phyloP scores from a whole-genome alignment of 2,329 filamentous ascomycete genomes.

The Xenoacremonium recifei region DNA sequence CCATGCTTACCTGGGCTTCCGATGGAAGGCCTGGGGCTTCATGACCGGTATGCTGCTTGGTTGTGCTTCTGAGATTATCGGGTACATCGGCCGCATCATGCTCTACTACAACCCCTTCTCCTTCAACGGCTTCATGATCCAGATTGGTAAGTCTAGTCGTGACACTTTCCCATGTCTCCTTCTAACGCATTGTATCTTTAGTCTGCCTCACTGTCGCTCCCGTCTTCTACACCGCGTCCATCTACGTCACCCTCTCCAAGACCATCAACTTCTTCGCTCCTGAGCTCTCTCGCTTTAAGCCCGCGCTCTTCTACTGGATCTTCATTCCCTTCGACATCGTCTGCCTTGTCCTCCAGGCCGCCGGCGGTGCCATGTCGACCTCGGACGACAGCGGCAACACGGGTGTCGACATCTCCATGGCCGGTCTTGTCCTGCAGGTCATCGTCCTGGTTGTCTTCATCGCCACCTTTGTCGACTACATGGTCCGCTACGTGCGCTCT shows the following conservation, averaged over 20 bases:
- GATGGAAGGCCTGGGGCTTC: constrained; percentile 49
- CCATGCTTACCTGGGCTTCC: constrained; percentile 45
- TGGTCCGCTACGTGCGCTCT: constrained; percentile 40
- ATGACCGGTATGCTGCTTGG: constrained; percentile 54
- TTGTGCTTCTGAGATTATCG: constrained; percentile 56
- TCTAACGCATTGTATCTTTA: constrained; percentile 21
- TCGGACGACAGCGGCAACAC: constrained; percentile 35
- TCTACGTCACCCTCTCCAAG: constrained; percentile 61
- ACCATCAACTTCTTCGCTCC: constrained; percentile 39
- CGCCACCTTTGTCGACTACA: constrained; percentile 47
- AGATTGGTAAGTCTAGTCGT: constrained; percentile 51
- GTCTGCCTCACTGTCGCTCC: constrained; percentile 53
- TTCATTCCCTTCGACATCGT: constrained; percentile 56
- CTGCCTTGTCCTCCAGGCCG: constrained; percentile 56
- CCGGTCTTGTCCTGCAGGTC: constrained; percentile 60
- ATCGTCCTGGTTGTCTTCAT: constrained; percentile 53
- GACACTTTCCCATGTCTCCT: neutral
- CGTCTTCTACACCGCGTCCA: constrained; percentile 56
- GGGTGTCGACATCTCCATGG: constrained; percentile 41
- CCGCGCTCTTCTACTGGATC: constrained; percentile 43
- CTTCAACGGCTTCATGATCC: constrained; percentile 61
- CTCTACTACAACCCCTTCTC: constrained; percentile 57
- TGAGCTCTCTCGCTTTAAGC: constrained; percentile 42
- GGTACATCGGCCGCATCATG: constrained; percentile 60
- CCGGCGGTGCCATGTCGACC: constrained; percentile 54